A percentile compares a stretch with the other conserved stretches of the same genome.
phyloP scores from a whole-genome alignment of 345 rosid species.

The Mercurialis annua region DNA sequence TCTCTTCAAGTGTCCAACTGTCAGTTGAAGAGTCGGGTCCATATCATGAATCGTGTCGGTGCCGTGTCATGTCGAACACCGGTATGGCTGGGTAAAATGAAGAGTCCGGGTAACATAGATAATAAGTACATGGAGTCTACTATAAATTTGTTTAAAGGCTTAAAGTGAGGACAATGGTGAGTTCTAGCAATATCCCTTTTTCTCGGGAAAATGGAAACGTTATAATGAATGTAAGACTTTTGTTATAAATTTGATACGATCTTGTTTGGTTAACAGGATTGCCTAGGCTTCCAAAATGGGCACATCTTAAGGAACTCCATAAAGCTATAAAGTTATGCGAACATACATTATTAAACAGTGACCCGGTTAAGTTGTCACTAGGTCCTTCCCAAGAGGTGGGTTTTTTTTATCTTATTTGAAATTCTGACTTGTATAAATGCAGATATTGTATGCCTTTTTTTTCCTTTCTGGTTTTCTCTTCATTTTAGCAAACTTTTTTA shows the following conservation, averaged over 20 bases:
- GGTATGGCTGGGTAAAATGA: too few relatives aligned
- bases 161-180: neutral
- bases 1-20: too few relatives aligned
- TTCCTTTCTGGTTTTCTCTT: neutral
- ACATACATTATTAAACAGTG: constrained; percentile 48
- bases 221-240: neutral
- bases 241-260: constrained; percentile 2
- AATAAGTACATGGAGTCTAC: neutral
- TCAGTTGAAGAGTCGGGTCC: too few relatives aligned
- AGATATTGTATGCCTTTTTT: neutral
- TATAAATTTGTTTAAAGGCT: neutral
- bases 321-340: constrained; percentile 75
- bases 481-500: neutral
- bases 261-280: constrained; percentile 45
- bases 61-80: too few relatives aligned
- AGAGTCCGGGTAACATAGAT: too few relatives aligned
- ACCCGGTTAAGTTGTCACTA: constrained; percentile 47
- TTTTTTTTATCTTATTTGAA: neutral
- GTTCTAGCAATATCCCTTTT: neutral
- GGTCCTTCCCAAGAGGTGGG: constrained; percentile 75
- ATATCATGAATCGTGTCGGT: too few relatives aligned
- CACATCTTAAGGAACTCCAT: constrained; percentile 89
- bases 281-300: constrained; percentile 93
- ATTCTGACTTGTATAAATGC: neutral
- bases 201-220: neutral